A percentile compares a stretch with the other conserved stretches of the same genome.
phyloP scores from a whole-genome alignment of 108 stramenopile species.

The Cyclotella kingstonii region DNA sequence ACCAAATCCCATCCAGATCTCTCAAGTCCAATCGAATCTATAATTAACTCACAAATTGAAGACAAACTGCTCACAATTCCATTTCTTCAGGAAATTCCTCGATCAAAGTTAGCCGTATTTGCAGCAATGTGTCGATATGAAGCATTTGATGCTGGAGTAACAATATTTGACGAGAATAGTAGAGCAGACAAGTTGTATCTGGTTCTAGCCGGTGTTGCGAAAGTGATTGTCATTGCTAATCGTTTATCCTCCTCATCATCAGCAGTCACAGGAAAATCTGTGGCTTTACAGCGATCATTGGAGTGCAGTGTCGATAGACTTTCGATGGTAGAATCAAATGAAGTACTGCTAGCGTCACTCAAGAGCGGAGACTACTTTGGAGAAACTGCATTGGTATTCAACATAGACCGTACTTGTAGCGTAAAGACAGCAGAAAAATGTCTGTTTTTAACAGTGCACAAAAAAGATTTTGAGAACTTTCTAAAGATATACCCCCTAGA shows the following conservation, averaged over 20 bases:
- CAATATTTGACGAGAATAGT: constrained; percentile 52
- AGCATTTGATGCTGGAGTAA: constrained; percentile 36
- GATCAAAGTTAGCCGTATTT: constrained; percentile 40
- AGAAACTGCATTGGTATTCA: constrained; percentile 58
- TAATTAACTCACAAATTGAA: constrained; percentile 36
- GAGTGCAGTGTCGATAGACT: constrained; percentile 29
- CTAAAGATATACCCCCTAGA: constrained; percentile 47
- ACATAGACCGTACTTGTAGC: constrained; percentile 53
- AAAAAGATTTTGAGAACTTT: constrained; percentile 47
- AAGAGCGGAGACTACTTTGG: constrained; percentile 62
- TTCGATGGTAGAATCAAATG: constrained; percentile 7
- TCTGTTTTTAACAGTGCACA: constrained; percentile 49
- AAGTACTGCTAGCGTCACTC: constrained; percentile 38
- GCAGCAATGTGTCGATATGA: constrained; percentile 60
- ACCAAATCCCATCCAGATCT: constrained; percentile 32
- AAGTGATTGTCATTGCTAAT: constrained; percentile 28
- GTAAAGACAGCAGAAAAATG: constrained; percentile 46
- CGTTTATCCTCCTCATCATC: neutral
- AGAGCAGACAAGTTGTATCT: constrained; percentile 52
- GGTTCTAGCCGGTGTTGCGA: constrained; percentile 45
- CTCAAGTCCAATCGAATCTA: constrained; percentile 20
- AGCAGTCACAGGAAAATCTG: constrained; percentile 16
- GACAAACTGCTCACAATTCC: constrained; percentile 35
- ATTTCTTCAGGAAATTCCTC: constrained; percentile 41
- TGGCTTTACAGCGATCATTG: constrained; percentile 37